A percentile compares a stretch with the other conserved stretches of the same genome.
phyloP scores from a whole-genome alignment of 148 eudicot genomes.

The Silene latifolia region DNA sequence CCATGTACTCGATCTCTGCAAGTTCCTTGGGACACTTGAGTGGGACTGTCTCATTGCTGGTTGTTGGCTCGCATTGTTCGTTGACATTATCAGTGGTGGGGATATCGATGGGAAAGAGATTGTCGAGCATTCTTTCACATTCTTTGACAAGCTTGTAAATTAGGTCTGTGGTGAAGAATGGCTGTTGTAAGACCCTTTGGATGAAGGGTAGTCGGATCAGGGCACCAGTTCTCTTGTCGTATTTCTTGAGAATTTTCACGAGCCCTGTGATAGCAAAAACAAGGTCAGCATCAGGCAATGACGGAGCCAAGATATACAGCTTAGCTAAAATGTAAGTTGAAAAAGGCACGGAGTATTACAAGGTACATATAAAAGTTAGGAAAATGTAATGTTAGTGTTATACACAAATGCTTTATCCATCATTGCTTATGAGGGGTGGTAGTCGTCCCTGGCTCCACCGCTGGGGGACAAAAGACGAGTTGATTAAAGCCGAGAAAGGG shows the following conservation, averaged over 20 bases:
- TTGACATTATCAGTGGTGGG: constrained; percentile 30
- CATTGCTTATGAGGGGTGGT: too few relatives aligned
- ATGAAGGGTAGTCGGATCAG: constrained; percentile 86
- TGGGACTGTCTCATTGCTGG: constrained; percentile 19
- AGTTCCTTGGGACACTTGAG: constrained; percentile 61
- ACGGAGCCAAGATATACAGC: not conserved
- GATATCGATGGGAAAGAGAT: constrained; percentile 47
- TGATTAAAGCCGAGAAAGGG: not conserved
- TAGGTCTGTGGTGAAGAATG: constrained; percentile 83
- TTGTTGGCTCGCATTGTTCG: constrained; percentile 34
- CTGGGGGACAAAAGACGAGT: not conserved
- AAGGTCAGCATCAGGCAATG: not conserved
- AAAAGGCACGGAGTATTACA: too few relatives aligned
- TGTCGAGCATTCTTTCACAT: constrained; percentile 69
- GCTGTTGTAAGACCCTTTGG: constrained; percentile 80
- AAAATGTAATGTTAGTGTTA: too few relatives aligned
- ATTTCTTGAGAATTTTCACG: constrained; percentile 83
- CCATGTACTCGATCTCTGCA: constrained; percentile 66
- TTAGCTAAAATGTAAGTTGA: not conserved
- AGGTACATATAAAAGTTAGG: too few relatives aligned
- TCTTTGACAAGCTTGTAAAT: constrained; percentile 79
- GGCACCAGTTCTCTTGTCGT: constrained; percentile 85
- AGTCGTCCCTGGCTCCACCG: not conserved
- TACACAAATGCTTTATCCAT: too few relatives aligned
- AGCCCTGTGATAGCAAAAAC: constrained; percentile 43